Conservation (phyloP, 2,329 filamentous ascomycete species). For the Verticillium klebahnii region DNA sequence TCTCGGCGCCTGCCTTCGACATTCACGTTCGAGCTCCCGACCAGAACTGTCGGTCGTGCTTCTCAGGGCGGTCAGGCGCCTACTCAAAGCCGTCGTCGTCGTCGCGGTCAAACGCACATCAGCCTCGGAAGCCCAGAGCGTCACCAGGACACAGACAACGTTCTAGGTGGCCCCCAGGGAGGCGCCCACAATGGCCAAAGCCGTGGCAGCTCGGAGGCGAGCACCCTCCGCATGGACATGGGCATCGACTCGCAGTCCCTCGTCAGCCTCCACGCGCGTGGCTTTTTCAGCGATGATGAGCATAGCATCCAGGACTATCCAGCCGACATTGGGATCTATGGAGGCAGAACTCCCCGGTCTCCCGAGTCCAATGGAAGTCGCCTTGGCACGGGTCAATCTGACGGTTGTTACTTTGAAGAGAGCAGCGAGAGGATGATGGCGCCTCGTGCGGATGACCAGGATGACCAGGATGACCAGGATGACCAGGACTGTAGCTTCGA, state of each 20-base stretch:
- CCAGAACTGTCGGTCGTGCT: not conserved
- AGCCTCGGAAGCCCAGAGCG: not conserved
- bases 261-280: not conserved
- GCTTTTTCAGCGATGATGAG: not conserved
- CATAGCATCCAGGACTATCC: not conserved
- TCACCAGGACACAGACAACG: not conserved
- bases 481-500: not conserved
- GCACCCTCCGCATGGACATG: not conserved
- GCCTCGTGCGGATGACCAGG: not conserved
- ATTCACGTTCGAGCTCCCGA: not conserved
- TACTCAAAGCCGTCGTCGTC: not conserved
- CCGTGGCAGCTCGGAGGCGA: not conserved
- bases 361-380: not conserved
- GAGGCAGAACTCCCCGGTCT: not conserved
- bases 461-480: not conserved
- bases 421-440: not conserved
- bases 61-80: not conserved
- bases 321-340: not conserved
- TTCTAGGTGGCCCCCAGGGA: not conserved
- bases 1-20: not conserved
- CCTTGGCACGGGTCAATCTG: not conserved
- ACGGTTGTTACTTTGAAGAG: not conserved
- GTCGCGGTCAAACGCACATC: not conserved
- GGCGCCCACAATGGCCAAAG: not conserved
- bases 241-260: not conserved